Evolutionary conservation across 805 yeast species (phyloP).

Genomic region (Torulaspora maleeae): DNA sequence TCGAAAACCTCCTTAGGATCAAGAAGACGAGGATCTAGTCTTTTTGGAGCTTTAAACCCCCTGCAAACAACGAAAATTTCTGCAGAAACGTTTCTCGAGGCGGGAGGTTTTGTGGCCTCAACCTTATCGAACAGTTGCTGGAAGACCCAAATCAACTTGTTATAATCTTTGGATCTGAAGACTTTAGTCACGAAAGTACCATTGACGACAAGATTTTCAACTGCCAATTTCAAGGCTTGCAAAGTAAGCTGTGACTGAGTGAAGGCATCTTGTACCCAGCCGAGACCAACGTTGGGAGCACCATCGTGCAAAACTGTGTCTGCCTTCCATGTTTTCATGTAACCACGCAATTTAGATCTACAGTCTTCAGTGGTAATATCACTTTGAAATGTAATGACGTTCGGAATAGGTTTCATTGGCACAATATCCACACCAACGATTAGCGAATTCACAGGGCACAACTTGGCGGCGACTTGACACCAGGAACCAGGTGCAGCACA

Average conservation of each 20-base stretch:
- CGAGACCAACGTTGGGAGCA: conserved; percentile 99
- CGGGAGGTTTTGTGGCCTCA: conserved; percentile 98
- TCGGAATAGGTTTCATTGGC: conserved; percentile 94
- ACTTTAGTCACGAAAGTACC: conserved; percentile 96
- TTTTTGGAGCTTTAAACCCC: conserved; percentile 94
- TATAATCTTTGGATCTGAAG: conserved; percentile 98
- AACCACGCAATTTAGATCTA: conserved; percentile 87
- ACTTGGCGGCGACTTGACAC: conserved; percentile 97
- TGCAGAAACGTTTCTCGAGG: conserved; percentile 98
- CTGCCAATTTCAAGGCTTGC: conserved; percentile 90
- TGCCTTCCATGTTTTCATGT: conserved; percentile 98
- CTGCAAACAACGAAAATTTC: conserved; percentile 97
- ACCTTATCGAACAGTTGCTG: conserved; percentile 93
- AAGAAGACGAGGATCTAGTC: conserved; percentile 83
- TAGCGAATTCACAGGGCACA: conserved; percentile 88
- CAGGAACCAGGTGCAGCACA: conserved; percentile 99
- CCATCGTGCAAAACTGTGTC: conserved; percentile 98
- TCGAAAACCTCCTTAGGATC: conserved; percentile 94
- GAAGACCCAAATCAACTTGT: conserved; percentile 95
- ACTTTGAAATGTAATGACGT: conserved; percentile 88
- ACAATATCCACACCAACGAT: conserved; percentile 99
- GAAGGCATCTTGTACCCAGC: conserved; percentile 99
- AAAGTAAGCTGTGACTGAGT: conserved; percentile 94
- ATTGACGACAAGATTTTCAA: conserved; percentile 82
- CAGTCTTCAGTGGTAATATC: conserved; percentile 99